These are phyloP conservation scores for Solanum phureja DNA, from an alignment of 257 asterid genomes.

Conservation along the genomic window DNA sequence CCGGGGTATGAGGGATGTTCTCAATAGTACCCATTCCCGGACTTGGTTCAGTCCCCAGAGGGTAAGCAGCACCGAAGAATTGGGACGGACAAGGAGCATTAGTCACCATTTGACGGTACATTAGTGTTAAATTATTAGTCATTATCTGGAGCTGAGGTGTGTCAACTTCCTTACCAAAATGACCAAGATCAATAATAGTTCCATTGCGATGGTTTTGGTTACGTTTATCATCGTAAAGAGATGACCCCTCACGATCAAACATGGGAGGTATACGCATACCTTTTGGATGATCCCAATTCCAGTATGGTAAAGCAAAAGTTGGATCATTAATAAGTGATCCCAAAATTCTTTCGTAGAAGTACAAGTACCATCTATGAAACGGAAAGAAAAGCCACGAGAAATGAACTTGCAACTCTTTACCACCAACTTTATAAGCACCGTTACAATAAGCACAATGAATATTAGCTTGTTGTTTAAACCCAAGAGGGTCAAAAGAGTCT, in stretches of 20 bases:
- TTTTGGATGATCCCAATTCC: constrained; percentile 16
- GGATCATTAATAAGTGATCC: constrained; percentile 16
- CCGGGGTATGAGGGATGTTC: constrained; percentile 5
- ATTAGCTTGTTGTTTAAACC: constrained; percentile 21
- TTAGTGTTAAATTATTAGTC: not conserved
- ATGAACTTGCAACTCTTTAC: constrained; percentile 11
- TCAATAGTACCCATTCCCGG: constrained; percentile 14
- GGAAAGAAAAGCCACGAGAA: constrained; percentile 23
- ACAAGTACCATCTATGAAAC: constrained; percentile 20
- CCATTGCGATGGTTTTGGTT: constrained; percentile 7
- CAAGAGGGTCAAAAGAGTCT: constrained; percentile 9
- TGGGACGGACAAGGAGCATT: not conserved
- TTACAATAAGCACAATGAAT: constrained; percentile 31
- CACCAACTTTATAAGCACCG: constrained; percentile 11
- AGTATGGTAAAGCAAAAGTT: constrained; percentile 8
- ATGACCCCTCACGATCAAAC: not conserved
- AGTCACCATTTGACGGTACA: constrained; percentile 10
- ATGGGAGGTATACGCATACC: constrained; percentile 20
- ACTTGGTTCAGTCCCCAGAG: not conserved
- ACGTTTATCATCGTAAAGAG: not conserved
- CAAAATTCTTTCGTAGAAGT: constrained; percentile 22
- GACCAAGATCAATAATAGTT: not conserved
- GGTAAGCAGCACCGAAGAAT: constrained; percentile 4
- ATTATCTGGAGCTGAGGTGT: not conserved
- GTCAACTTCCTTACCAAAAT: not conserved